Base-by-base conservation (phyloP, 164 flowering plant genomes). In the Magnolia sinica region DNA sequence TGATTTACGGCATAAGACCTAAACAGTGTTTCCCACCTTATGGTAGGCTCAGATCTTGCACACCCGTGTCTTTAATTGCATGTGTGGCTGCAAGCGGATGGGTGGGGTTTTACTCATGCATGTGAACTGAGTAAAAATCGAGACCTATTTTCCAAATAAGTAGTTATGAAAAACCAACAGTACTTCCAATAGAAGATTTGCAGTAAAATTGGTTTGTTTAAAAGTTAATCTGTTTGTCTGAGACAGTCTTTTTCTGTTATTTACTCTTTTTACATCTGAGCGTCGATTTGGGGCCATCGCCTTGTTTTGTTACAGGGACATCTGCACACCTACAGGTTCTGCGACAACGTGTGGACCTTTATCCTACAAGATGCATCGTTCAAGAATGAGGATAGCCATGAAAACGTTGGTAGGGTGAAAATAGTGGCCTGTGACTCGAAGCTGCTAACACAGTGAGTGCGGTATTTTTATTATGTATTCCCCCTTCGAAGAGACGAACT, bases 261-360 rank as follows among this genome's bases (percentile, higher is more conserved):
- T 55, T 11, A 55, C 16, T 13, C 4, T 55, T 13, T 59, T 13
- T 13, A 19, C 64, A 59, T 13, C 64, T 19, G 14, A 37, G 45
- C 13, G 71, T 14, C 13, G 3, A 29, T n/a, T n/a, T 29, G 50
- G 16, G 50, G 22, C 49, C 49, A 13, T 50, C 10, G 10, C 73
- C 29, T 59, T 11, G 7, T 31, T 27, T 55, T 51, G 37, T 20
- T 69, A 51, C 88, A 90, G 93, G 93, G 93, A 37, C 93, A 88
- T 80, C 81, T 90, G 70, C 91, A 90, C 78, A 90, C 89, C 24
- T 90, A 90, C 81, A 78, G 90, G 61, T 90, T 89, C 84, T 90
- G 93, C 67, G 93, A 90, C 87, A 90, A 90, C 75, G 93, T 90
- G 9, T 90, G 93, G 93, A 90, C 93, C 63, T 90, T 90, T 87